Base-by-base conservation (phyloP, 805 yeast species). In the Candida ficus region DNA sequence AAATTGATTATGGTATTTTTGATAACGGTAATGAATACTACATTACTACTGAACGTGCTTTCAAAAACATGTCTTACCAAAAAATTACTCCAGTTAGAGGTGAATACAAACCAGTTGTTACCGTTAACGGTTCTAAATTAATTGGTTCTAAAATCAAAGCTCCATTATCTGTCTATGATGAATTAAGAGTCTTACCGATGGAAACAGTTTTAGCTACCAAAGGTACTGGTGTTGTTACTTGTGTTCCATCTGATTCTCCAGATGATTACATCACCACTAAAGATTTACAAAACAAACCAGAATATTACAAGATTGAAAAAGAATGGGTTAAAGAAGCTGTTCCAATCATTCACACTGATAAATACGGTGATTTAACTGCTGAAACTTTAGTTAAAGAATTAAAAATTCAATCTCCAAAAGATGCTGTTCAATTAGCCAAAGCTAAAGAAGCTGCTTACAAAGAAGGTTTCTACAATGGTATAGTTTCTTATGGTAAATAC, bases 191-290 rank as follows among this genome's bases (percentile, higher is more conserved):
- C 42, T 75, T 93, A 50, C 99, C 99, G 53, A 93, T 93, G 99
- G 98, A 91, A 66, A 88, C 97, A 29, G 91, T 93, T 41, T 73
- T 91, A 62, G 95, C 95, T 30, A 73, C 80, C 42, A 93, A 93
- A 71, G 99, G 99, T 76, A 93, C 98, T 34, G 99, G 98, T 71
- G 97, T 93, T 34, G 99, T 93, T 43, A 91, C 98, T 6, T 93
- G 96, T 71, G 98, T 90, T 48, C 99, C 98, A 47, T 83, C 96
- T n/a, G 96, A 90, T 65, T 90, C 98, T 43, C 98, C 99, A 46
- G 99, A 93, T 70, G 99, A 93, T 70, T 93, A 57, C 60, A 80
- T 91, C 65, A 93, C 96, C 45, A 76, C 83, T 36, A 73, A 71
- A 56, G 99, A 93, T 52, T 75, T 93, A 54, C 74, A 75, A 54